These are phyloP conservation scores for Hysterangium stoloniferum DNA, from an alignment of 768 basidiomycete genomes.

Conservation along the genomic window DNA sequence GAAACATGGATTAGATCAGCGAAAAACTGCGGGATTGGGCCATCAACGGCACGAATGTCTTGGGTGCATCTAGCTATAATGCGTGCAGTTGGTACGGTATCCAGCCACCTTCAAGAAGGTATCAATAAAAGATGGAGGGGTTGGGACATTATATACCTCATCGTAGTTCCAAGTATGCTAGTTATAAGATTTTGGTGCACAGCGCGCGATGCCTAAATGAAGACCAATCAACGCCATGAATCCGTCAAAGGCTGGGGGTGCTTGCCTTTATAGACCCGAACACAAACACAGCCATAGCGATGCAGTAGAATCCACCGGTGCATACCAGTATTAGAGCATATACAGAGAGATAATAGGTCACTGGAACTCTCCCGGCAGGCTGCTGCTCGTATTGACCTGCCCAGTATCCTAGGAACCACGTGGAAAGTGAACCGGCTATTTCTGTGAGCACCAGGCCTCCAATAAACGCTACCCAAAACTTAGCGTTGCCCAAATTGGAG, in stretches of 20 bases:
- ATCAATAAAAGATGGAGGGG: neutral
- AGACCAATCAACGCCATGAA: neutral
- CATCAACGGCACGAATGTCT: constrained; percentile 15
- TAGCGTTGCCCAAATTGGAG: constrained; percentile 11
- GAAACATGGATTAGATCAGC: neutral
- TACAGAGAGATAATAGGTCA: neutral
- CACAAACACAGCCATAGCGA: neutral
- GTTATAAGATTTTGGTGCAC: constrained; percentile 8
- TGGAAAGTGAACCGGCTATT: neutral
- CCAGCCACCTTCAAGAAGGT: constrained; percentile 15
- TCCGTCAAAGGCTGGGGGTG: too few species aligned
- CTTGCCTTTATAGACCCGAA: neutral
- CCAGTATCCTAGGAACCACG: constrained; percentile 9
- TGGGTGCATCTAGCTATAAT: constrained; percentile 20
- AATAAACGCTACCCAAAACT: constrained; percentile 14
- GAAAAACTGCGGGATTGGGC: neutral
- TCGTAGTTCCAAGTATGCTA: constrained; percentile 10
- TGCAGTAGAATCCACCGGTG: neutral
- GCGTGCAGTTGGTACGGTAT: constrained; percentile 18
- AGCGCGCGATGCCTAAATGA: constrained; percentile 1
- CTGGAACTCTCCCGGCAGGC: neutral
- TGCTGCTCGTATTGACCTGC: constrained; percentile 6
- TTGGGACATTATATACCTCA: constrained; percentile 7
- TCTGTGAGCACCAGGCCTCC: neutral
- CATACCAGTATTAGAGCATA: neutral